These are phyloP conservation scores for Pseudogymnoascus pannorum DNA, from an alignment of 2,329 filamentous ascomycete genomes.

Conservation along the genomic window DNA sequence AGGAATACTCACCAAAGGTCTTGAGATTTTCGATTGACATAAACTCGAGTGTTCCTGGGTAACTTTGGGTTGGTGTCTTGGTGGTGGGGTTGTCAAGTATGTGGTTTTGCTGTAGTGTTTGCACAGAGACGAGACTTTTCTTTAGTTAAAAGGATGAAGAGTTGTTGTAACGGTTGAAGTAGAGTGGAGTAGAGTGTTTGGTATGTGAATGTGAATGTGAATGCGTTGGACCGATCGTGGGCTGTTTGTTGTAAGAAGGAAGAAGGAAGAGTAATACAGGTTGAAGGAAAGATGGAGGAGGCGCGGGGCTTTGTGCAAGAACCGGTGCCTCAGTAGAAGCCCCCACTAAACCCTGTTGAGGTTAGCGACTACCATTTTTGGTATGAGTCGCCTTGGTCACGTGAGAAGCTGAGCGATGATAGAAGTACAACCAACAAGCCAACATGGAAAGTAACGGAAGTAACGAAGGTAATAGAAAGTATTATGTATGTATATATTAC, in stretches of 20 bases:
- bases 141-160: background rate
- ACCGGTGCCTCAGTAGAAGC: slow-evolving; percentile 6
- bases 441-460: background rate
- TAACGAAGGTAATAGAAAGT: too few species aligned
- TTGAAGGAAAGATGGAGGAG: slow-evolving; percentile 3
- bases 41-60: slow-evolving; percentile 70
- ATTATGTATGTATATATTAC: too few species aligned
- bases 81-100: slow-evolving; percentile 14
- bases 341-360: background rate
- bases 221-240: background rate
- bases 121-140: background rate
- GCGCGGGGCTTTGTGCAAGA: slow-evolving; percentile 8
- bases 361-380: background rate
- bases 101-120: background rate
- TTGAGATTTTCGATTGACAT: slow-evolving; percentile 99
- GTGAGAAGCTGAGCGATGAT: background rate
- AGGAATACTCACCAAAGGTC: slow-evolving; percentile 66
- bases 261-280: slow-evolving; percentile 5
- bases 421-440: background rate
- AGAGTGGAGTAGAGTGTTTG: background rate
- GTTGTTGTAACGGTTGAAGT: background rate
- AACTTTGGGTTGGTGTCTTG: slow-evolving; percentile 24
- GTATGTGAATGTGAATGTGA: background rate
- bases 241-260: slow-evolving; percentile 5
- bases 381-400: background rate